Evolutionary conservation across 2,329 filamentous ascomycete species (phyloP).

Genomic region (Zymoseptoria ardabiliae): DNA sequence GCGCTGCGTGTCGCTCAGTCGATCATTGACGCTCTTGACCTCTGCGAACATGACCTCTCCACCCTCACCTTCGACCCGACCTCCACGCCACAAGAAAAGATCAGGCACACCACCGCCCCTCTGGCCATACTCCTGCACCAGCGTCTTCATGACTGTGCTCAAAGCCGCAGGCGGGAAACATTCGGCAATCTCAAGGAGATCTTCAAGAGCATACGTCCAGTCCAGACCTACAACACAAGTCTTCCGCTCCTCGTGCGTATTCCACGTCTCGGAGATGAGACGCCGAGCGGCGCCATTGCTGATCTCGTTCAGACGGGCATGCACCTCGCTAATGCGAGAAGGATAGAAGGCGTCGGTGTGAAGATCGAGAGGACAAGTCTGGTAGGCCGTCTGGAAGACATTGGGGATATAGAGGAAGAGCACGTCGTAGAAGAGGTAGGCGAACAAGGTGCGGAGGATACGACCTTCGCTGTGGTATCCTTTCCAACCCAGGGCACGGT

Average conservation of each 20-base stretch:
- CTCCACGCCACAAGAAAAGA: constrained; percentile 68
- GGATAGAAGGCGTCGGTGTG: constrained; percentile 90
- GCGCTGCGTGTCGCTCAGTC: constrained; percentile 88
- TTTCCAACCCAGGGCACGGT: constrained; percentile 79
- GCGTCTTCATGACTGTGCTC: constrained; percentile 79
- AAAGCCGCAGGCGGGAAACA: constrained; percentile 78
- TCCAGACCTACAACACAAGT: constrained; percentile 88
- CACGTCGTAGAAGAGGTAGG: constrained; percentile 88
- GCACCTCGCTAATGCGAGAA: constrained; percentile 79
- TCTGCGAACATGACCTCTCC: constrained; percentile 37
- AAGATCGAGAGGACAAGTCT: constrained; percentile 87
- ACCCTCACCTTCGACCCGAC: constrained; percentile 5
- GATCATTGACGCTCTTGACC: constrained; percentile 64
- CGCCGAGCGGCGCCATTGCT: constrained; percentile 67
- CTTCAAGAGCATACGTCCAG: constrained; percentile 76
- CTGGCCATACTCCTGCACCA: constrained; percentile 89
- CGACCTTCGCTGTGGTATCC: constrained; percentile 91
- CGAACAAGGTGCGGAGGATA: constrained; percentile 75
- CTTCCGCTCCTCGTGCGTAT: constrained; percentile 57
- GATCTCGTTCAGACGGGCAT: constrained; percentile 76
- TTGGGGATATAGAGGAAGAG: constrained; percentile 91
- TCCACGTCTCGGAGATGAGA: constrained; percentile 63
- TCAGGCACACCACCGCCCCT: constrained; percentile 85
- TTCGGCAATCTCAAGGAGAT: constrained; percentile 68
- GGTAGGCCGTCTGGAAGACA: constrained; percentile 92